Evolutionary conservation across 2,329 filamentous ascomycete genomes (phyloP).

Genomic region (Aspergillus neoniger): DNA sequence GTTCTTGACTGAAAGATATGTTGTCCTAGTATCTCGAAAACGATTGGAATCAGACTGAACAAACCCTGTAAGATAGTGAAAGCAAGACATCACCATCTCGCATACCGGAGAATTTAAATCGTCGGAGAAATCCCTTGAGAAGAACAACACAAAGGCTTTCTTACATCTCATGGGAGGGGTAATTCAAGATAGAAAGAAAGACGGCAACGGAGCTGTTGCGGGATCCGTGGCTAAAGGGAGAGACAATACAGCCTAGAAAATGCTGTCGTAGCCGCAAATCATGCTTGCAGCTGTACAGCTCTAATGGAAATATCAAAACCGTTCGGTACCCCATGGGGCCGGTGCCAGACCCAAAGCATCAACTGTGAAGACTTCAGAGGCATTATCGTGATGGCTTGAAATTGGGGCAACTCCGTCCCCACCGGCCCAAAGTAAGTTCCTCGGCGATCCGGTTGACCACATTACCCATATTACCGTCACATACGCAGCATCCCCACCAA

Average conservation of each 20-base stretch:
- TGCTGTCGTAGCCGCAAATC: no score
- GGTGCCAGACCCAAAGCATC: neutral
- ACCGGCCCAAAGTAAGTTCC: neutral
- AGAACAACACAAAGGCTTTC: conserved; percentile 21
- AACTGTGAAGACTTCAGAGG: neutral
- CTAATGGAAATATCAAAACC: neutral
- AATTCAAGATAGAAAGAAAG: conserved; percentile 20
- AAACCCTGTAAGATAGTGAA: conserved; percentile 10
- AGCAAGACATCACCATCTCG: conserved; percentile 22
- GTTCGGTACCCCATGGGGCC: neutral
- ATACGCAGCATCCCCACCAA: neutral
- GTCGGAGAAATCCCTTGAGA: conserved; percentile 22
- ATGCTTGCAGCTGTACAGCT: no score
- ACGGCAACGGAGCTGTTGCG: conserved; percentile 20
- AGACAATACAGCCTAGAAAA: neutral
- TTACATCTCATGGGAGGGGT: conserved; percentile 20
- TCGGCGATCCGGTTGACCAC: neutral
- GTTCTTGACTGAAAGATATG: conserved; percentile 46
- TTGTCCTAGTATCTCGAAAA: neutral
- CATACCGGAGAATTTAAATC: conserved; percentile 14
- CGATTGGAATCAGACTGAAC: no score
- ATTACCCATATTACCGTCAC: neutral
- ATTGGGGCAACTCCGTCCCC: neutral
- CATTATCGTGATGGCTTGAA: neutral
- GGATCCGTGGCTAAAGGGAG: conserved; percentile 22